Conservation (phyloP, 2,329 filamentous ascomycete species). For the Fusarium sororula region DNA sequence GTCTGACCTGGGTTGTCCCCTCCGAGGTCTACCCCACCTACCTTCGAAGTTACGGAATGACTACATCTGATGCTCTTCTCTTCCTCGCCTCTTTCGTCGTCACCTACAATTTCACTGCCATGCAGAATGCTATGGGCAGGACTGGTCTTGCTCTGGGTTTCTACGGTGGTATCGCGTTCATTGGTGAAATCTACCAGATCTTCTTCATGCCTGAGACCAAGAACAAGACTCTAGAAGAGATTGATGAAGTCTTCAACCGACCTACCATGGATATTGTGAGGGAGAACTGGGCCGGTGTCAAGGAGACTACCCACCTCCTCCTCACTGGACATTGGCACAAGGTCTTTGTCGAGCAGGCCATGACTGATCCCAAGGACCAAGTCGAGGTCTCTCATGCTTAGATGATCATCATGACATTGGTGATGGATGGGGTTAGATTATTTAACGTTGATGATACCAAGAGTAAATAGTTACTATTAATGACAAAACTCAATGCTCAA, state of each 20-base stretch:
- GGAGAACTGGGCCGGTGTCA: slow-evolving; percentile 59
- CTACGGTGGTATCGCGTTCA: slow-evolving; percentile 76
- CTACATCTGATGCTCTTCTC: slow-evolving; percentile 71
- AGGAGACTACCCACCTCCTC: slow-evolving; percentile 44
- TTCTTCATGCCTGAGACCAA: slow-evolving; percentile 82
- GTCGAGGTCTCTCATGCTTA: slow-evolving; percentile 9
- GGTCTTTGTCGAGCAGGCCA: slow-evolving; percentile 40
- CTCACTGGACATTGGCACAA: slow-evolving; percentile 33
- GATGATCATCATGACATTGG: neutral
- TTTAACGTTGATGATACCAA: slow-evolving; percentile 25
- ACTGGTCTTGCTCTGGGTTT: slow-evolving; percentile 76
- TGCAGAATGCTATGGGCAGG: slow-evolving; percentile 73
- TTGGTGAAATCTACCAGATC: slow-evolving; percentile 77
- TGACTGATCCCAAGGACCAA: slow-evolving; percentile 18
- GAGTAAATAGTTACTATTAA: slow-evolving; percentile 3
- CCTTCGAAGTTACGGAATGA: slow-evolving; percentile 78
- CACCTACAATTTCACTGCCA: slow-evolving; percentile 78
- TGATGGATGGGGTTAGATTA: neutral
- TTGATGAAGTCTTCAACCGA: slow-evolving; percentile 71
- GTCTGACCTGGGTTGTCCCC: slow-evolving; percentile 72
- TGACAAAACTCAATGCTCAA: neutral
- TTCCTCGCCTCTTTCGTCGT: slow-evolving; percentile 78
- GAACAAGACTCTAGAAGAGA: slow-evolving; percentile 74
- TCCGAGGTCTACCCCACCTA: slow-evolving; percentile 78
- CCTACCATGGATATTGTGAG: slow-evolving; percentile 70